Conservation (phyloP, 805 yeast species). For the Saccharomycopsis sp. region DNA sequence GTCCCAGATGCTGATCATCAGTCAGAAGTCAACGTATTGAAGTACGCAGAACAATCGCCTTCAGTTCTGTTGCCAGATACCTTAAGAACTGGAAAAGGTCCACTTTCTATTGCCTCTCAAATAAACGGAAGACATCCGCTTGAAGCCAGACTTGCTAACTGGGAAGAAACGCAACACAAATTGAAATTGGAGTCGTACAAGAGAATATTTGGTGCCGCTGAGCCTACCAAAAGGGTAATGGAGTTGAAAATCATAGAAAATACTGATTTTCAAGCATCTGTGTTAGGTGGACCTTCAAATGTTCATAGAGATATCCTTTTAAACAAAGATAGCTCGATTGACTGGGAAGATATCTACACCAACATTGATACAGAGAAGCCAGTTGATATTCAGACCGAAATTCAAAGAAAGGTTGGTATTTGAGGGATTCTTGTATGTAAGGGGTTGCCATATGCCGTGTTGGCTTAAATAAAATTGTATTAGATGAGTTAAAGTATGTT, state of each 20-base stretch:
- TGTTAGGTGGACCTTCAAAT: slow-evolving; percentile 50
- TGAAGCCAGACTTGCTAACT: slow-evolving; percentile 63
- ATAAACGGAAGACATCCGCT: slow-evolving; percentile 81
- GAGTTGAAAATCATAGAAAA: slow-evolving; percentile 68
- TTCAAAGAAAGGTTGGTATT: slow-evolving; percentile 59
- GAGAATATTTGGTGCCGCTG: slow-evolving; percentile 85
- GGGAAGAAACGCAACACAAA: slow-evolving; percentile 74
- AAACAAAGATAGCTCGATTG: slow-evolving; percentile 70
- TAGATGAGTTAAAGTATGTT: too few relatives aligned
- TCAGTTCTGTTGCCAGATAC: slow-evolving; percentile 70
- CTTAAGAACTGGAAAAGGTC: slow-evolving; percentile 60
- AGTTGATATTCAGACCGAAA: slow-evolving; percentile 61
- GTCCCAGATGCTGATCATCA: slow-evolving; percentile 11
- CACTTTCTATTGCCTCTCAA: slow-evolving; percentile 43
- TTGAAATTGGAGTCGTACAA: slow-evolving; percentile 71
- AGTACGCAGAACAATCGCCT: slow-evolving; percentile 38
- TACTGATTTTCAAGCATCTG: slow-evolving; percentile 61
- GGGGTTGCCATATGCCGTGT: too few relatives aligned
- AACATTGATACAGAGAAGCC: slow-evolving; percentile 34
- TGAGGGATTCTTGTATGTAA: slow-evolving; percentile 23
- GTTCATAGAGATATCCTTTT: slow-evolving; percentile 72
- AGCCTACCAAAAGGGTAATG: slow-evolving; percentile 88
- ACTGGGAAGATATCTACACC: slow-evolving; percentile 90
- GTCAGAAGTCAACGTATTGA: slow-evolving; percentile 39
- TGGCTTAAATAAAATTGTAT: too few relatives aligned